Base-by-base conservation (phyloP, 306 rosid species). In the Medicago arabica region DNA sequence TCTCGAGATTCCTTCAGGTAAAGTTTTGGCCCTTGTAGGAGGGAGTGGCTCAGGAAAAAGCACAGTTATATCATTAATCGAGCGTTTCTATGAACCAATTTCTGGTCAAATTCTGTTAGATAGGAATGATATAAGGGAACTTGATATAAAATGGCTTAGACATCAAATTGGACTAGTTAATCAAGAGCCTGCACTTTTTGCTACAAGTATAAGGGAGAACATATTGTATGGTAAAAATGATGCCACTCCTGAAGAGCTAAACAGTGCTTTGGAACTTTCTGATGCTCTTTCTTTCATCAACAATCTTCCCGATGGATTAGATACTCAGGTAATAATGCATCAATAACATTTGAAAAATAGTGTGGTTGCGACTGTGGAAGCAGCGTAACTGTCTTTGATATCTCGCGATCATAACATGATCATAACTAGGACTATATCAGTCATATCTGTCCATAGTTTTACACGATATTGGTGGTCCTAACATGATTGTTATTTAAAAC, bases 41-140 rank as follows among this genome's bases (percentile, higher is more conserved):
- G 97, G 94, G 65, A 91, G 97, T 80, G 98, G 98, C 19, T 91
- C 97, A 2, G 97, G 98, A 28, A 93, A 93, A 76, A 93, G 98
- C 86, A 89, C 98, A 0, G 79, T 86, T 10, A 83, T 89, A 63
- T 91, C 98, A 0, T 77, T 93, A 84, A 91, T 93, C 53, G 98
- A 93, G 51, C 87, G 98, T 18, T 93, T 93, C 81, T 93, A 93
- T 38, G 98, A 93, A 73, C 96, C 98, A 21, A 81, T 76, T 76
- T 83, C 91, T n/a, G 98, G 98, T 34, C 85, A 80, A 66, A 83
- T 93, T 68, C 80, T 89, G 18, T 34, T 91, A 43, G 97, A 91
- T 74, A 88, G 89, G 57, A 66, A 68, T 51, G 69, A 88, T 64
- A 81, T 88, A 25, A 85, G 49, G 28, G 89, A 87, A 55, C 85